Percentiles rank a stretch among this genome's conserved stretches.
phyloP scores from a whole-genome alignment of 228 moss, liverwort and hornwort genomes.

The Sphagnum fallax region DNA sequence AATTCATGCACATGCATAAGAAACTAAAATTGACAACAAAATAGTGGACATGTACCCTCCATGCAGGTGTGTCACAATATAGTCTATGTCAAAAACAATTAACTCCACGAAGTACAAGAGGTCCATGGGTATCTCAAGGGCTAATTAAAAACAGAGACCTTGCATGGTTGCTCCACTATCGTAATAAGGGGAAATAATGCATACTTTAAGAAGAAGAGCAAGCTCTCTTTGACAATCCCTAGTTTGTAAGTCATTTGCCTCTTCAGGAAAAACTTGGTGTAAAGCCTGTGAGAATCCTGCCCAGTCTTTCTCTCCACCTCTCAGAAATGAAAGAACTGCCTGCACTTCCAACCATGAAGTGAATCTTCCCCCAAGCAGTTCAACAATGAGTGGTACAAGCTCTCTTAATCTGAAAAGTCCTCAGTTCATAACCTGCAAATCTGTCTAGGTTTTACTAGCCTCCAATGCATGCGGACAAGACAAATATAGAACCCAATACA shows the following conservation, averaged over 20 bases:
- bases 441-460: not conserved
- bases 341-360: conserved; percentile 1
- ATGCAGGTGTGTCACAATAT: not conserved
- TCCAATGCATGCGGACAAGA: not conserved
- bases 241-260: conserved; percentile 21
- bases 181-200: not conserved
- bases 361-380: not conserved
- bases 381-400: not conserved
- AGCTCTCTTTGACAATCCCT: conserved; percentile 40
- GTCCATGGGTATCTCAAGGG: not conserved
- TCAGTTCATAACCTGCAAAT: too few relatives aligned
- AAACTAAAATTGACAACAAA: not conserved
- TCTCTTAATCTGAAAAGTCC: too few relatives aligned
- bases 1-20: not conserved
- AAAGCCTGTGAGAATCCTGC: conserved; percentile 23
- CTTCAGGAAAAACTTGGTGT: conserved; percentile 28
- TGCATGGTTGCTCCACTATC: not conserved
- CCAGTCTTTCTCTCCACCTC: conserved; percentile 38
- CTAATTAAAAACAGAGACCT: not conserved
- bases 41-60: not conserved
- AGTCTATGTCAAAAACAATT: not conserved
- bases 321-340: conserved; percentile 44
- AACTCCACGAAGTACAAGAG: not conserved
- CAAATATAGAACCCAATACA: not conserved
- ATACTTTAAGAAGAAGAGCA: conserved; percentile 32